These are phyloP conservation scores for Astrothelium macrocarpum DNA, from an alignment of 495 filamentous ascomycete species.

Conservation along the genomic window DNA sequence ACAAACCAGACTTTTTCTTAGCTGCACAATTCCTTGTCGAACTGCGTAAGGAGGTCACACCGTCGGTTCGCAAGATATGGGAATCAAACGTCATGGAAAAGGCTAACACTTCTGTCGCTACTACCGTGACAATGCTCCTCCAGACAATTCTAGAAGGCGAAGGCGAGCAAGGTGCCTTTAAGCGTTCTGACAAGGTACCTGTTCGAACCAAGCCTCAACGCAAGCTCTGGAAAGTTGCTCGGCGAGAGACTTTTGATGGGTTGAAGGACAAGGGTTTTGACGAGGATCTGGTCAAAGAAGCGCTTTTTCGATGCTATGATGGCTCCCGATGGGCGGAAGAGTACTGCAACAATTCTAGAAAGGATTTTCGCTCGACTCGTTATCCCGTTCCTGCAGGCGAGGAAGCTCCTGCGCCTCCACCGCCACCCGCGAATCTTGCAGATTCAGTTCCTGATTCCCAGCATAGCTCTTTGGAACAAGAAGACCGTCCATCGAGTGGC, in stretches of 20 bases:
- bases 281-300: constrained; percentile 59
- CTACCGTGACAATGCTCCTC: constrained; percentile 74
- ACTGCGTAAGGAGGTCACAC: constrained; percentile 71
- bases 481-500: background rate
- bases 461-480: background rate
- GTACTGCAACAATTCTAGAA: constrained; percentile 46
- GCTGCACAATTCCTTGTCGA: constrained; percentile 78
- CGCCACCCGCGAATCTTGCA: background rate
- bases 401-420: background rate
- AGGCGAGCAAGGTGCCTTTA: constrained; percentile 56
- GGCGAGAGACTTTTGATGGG: constrained; percentile 30
- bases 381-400: constrained; percentile 54
- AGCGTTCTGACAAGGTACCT: constrained; percentile 45
- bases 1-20: constrained; percentile 57
- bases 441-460: background rate
- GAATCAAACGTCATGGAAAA: constrained; percentile 70
- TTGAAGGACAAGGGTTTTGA: constrained; percentile 46
- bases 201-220: constrained; percentile 21
- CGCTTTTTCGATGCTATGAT: constrained; percentile 72
- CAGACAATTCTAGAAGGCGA: constrained; percentile 69
- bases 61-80: constrained; percentile 72
- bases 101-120: constrained; percentile 61
- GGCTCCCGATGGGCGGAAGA: constrained; percentile 48
- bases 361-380: background rate
- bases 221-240: constrained; percentile 15